Evolutionary conservation across 176 grass and related monocot genomes (phyloP).

Genomic region (Alopecurus myosuroides): DNA sequence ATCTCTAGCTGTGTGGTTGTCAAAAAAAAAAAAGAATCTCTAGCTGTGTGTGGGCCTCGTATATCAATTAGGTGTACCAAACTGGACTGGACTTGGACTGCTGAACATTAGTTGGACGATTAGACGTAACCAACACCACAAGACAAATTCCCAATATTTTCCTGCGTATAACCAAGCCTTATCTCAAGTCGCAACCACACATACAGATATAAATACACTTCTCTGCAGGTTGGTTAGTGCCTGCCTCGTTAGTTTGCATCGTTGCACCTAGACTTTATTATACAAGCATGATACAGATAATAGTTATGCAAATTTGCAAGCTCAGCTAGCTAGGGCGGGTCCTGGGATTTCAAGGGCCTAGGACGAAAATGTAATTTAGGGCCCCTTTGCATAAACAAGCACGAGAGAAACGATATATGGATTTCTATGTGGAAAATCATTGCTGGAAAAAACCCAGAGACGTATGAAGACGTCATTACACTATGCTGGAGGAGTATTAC

Average conservation of each 20-base stretch:
- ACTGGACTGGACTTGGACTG: conserved; percentile 25
- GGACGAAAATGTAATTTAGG: too few relatives aligned
- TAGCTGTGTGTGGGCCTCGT: conserved; percentile 34
- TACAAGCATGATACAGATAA: neutral
- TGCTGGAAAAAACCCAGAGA: too few relatives aligned
- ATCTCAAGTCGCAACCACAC: neutral
- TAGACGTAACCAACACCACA: conserved; percentile 35
- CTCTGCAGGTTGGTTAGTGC: conserved; percentile 1
- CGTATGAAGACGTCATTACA: too few relatives aligned
- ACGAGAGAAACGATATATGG: too few relatives aligned
- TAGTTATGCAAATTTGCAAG: neutral
- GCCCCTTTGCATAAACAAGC: too few relatives aligned
- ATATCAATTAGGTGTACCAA: conserved; percentile 36
- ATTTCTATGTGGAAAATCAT: too few relatives aligned
- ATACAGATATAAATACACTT: neutral
- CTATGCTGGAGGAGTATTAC: too few relatives aligned
- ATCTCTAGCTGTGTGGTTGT: conserved; percentile 27
- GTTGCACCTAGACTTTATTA: neutral
- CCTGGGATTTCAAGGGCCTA: too few relatives aligned
- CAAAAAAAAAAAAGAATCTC: too few relatives aligned
- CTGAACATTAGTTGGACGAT: conserved; percentile 25
- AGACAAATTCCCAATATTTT: conserved; percentile 26
- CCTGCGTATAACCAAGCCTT: neutral
- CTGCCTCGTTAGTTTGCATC: neutral
- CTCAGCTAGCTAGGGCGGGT: too few relatives aligned